A percentile compares a stretch with the other conserved stretches of the same genome.
phyloP scores from a whole-genome alignment of 352 stramenopile species.

The Thalassiosira pacifica region DNA sequence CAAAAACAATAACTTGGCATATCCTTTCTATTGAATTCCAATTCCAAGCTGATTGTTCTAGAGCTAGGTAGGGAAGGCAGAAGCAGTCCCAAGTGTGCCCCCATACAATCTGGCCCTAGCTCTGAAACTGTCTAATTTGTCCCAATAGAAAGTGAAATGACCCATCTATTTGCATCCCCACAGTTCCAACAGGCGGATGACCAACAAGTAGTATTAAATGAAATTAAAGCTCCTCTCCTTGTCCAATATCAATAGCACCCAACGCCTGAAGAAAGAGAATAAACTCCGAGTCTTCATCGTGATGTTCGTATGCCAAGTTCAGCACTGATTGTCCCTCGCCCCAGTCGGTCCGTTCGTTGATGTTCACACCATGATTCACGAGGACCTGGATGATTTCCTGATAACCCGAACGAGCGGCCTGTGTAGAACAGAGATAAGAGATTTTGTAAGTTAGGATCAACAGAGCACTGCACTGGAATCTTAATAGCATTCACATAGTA shows the following conservation, averaged over 20 bases:
- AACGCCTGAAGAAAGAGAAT: constrained; percentile 42
- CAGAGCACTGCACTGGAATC: too few species aligned
- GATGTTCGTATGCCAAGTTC: constrained; percentile 42
- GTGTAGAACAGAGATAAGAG: background rate
- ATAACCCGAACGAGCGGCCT: constrained; percentile 40
- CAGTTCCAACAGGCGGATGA: too few species aligned
- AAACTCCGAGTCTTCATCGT: constrained; percentile 39
- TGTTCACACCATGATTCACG: constrained; percentile 41
- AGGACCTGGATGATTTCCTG: constrained; percentile 37
- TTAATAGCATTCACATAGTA: background rate
- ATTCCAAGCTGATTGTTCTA: too few species aligned
- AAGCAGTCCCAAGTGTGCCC: too few species aligned
- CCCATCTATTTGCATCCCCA: too few species aligned
- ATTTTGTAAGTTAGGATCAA: constrained; percentile 1
- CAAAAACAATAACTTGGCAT: too few species aligned
- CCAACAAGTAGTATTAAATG: too few species aligned
- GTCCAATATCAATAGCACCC: constrained; percentile 18
- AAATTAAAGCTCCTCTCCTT: constrained; percentile 8
- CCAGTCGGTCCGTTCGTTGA: constrained; percentile 50
- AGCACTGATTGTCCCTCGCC: constrained; percentile 44
- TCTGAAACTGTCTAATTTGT: too few species aligned
- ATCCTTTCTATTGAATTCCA: too few species aligned
- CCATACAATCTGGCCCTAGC: too few species aligned
- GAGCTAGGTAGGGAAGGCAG: too few species aligned
- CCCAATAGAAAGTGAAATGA: too few species aligned